phyloP scores from a whole-genome alignment of 345 rosid genomes.

The Microcos paniculata region DNA sequence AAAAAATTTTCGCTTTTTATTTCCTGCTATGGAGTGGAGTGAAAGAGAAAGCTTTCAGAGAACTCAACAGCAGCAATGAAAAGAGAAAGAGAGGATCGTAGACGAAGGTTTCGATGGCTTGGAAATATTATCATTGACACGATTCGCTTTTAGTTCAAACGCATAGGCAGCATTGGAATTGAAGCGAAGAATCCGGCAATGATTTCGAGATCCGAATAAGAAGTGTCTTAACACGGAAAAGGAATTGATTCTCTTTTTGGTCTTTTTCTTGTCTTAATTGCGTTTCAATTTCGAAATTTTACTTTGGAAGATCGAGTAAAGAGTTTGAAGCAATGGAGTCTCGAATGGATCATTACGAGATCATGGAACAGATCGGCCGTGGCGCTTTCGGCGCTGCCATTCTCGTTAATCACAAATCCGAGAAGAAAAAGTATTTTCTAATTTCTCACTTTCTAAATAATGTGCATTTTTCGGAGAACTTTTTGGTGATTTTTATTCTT shows the following conservation, averaged over 20 bases:
- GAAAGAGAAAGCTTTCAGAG: constrained; percentile 11
- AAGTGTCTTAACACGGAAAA: constrained; percentile 6
- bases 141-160: neutral
- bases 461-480: neutral
- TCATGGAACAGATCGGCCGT: constrained; percentile 99
- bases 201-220: constrained; percentile 1
- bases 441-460: neutral
- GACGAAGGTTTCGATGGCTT: neutral
- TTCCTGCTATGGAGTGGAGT: constrained; percentile 1
- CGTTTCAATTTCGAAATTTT: neutral
- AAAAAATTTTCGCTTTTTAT: neutral
- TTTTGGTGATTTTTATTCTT: neutral
- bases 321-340: constrained; percentile 61
- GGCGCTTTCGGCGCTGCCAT: constrained; percentile 99
- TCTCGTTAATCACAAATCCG: constrained; percentile 85
- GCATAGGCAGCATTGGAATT: constrained; percentile 1
- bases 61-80: neutral
- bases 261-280: neutral
- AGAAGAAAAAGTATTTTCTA: constrained; percentile 71
- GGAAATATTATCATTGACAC: neutral
- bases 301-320: neutral
- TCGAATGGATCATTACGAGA: constrained; percentile 97
- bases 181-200: neutral
- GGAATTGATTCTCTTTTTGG: constrained; percentile 11
- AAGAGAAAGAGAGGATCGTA: neutral